Evolutionary conservation across 2,329 filamentous ascomycete genomes (phyloP).

Genomic region (Pyricularia grisea): DNA sequence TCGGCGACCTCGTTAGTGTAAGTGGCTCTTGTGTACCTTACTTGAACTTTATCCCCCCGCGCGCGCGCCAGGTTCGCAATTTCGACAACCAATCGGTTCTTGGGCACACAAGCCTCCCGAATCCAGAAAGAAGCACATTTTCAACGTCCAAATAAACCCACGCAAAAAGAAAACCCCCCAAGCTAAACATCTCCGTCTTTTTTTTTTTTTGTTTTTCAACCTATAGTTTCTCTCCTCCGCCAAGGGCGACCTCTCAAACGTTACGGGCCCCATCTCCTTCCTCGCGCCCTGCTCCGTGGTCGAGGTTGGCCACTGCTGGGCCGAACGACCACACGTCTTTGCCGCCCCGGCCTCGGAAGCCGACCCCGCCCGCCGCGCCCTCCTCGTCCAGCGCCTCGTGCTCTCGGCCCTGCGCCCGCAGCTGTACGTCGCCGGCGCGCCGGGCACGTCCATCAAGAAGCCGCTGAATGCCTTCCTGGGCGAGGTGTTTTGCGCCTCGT

Average conservation of each 20-base stretch:
- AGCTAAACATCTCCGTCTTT: neutral
- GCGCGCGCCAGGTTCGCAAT: too few species aligned
- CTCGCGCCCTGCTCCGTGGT: slow-evolving; percentile 38
- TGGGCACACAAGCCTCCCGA: neutral
- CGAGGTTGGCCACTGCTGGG: slow-evolving; percentile 41
- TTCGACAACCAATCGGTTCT: neutral
- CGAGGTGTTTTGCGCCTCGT: slow-evolving; percentile 36
- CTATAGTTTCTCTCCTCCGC: slow-evolving; percentile 24
- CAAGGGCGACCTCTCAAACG: slow-evolving; percentile 40
- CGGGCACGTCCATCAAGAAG: slow-evolving; percentile 39
- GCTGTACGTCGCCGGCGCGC: slow-evolving; percentile 35
- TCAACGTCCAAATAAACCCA: too few species aligned
- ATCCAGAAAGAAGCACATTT: too few species aligned
- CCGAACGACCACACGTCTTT: slow-evolving; percentile 36
- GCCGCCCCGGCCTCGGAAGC: slow-evolving; percentile 34
- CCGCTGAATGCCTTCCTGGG: slow-evolving; percentile 44
- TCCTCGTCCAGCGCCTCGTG: slow-evolving; percentile 37
- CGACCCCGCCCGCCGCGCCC: slow-evolving; percentile 29
- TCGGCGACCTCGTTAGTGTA: slow-evolving; percentile 21
- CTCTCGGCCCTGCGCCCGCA: slow-evolving; percentile 35
- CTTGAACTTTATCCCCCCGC: neutral
- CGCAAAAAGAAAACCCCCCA: neutral
- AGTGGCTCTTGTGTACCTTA: neutral
- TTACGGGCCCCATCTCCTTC: slow-evolving; percentile 40
- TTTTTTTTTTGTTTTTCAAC: neutral